phyloP scores from a whole-genome alignment of 768 basidiomycete genomes.

The Mycena rosella region DNA sequence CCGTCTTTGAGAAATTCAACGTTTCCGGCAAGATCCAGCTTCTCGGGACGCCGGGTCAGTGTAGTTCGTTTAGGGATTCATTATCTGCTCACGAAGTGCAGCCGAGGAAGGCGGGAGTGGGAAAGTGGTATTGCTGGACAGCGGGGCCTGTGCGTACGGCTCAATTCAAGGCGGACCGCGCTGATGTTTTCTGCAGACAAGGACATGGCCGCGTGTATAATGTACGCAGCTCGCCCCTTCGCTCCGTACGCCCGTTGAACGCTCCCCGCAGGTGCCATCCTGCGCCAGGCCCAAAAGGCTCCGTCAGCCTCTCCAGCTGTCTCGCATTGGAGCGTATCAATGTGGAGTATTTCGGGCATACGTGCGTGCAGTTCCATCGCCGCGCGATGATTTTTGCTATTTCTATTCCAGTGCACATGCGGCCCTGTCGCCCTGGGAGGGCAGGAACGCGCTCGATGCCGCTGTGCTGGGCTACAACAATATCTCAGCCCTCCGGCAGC shows the following conservation, averaged over 20 bases:
- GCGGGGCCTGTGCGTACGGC: slow-evolving; percentile 50
- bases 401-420: slow-evolving; percentile 74
- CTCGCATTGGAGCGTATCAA: slow-evolving; percentile 72
- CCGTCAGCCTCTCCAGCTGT: slow-evolving; percentile 72
- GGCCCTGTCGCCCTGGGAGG: slow-evolving; percentile 87
- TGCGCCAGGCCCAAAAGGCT: slow-evolving; percentile 79
- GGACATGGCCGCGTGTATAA: slow-evolving; percentile 82
- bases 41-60: slow-evolving; percentile 81
- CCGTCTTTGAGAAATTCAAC: slow-evolving; percentile 69
- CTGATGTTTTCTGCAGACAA: slow-evolving; percentile 62
- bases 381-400: background rate
- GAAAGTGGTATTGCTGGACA: slow-evolving; percentile 76
- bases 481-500: slow-evolving; percentile 85
- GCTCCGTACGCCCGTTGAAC: background rate
- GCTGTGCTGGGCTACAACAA: slow-evolving; percentile 89
- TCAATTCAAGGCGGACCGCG: background rate
- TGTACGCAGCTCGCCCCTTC: slow-evolving; percentile 54
- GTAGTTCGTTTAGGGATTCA: background rate
- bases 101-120: slow-evolving; percentile 87
- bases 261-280: slow-evolving; percentile 77
- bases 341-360: slow-evolving; percentile 80
- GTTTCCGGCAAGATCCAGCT: slow-evolving; percentile 78
- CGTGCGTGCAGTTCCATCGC: slow-evolving; percentile 56
- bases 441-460: slow-evolving; percentile 86
- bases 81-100: slow-evolving; percentile 40